A percentile compares a stretch with the other conserved stretches of the same genome.
These are phyloP conservation scores for Edaphochlamys debaryana DNA, from an alignment of 139 green algal species.

Conservation along the genomic window DNA sequence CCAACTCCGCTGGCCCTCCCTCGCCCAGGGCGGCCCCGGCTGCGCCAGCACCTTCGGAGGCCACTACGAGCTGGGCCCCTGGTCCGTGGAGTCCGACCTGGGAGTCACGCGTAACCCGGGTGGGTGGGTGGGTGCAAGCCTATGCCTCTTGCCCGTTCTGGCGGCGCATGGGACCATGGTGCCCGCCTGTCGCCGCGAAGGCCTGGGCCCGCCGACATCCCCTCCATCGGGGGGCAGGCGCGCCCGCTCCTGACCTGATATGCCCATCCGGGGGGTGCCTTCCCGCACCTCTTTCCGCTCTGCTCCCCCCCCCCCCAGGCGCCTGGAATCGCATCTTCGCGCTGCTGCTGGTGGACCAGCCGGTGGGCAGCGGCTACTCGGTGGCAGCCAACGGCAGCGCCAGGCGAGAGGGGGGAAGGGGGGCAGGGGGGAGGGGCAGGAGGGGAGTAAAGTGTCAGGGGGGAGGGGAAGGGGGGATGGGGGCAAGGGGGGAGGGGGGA, in stretches of 20 bases:
- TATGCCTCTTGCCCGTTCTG: not conserved
- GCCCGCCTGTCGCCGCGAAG: too few species aligned
- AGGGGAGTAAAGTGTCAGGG: too few species aligned
- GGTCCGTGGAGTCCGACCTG: constrained; percentile 42
- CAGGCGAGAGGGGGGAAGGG: too few species aligned
- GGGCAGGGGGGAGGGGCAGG: too few species aligned
- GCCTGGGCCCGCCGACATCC: too few species aligned
- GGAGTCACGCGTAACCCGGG: constrained; percentile 55
- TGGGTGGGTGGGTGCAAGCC: not conserved
- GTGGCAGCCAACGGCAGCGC: not conserved
- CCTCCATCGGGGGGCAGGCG: not conserved
- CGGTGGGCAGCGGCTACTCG: constrained; percentile 49
- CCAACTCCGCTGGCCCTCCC: not conserved
- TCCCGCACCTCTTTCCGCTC: too few species aligned
- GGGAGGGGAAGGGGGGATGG: too few species aligned
- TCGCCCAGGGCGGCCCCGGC: constrained; percentile 69
- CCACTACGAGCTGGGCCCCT: constrained; percentile 72
- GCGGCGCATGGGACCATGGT: not conserved
- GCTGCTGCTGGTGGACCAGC: constrained; percentile 66
- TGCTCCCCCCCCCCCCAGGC: constrained; percentile 20
- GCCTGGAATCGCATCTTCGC: constrained; percentile 56
- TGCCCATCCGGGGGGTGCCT: too few species aligned
- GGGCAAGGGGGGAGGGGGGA: too few species aligned
- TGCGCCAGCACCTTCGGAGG: constrained; percentile 74
- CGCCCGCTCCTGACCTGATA: too few species aligned